Base-by-base conservation (phyloP, 1,284 basidiomycete genomes). In the Fomitopsis betulina region DNA sequence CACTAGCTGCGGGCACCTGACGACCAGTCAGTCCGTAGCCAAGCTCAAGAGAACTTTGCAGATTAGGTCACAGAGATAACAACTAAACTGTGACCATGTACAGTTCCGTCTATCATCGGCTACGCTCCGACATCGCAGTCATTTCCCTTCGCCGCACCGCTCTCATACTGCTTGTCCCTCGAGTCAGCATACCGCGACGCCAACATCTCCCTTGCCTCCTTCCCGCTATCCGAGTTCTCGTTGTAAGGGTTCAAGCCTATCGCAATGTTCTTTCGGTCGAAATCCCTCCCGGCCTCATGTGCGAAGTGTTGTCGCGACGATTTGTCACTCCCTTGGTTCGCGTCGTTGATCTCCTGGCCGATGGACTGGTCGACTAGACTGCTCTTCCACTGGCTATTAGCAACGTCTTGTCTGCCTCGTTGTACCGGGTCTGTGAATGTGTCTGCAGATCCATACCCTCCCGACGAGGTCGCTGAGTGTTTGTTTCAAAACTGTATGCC, bases 381-480 rank as follows among this genome's bases (percentile, higher is more conserved):
- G n/a, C 33, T 47, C 40, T 35, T 27, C 23, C 23, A 42, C 33
- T 52, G 25, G 40, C 38, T 58, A 27, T 39, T 50, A 4, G 27
- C 47, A 12, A 53, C 23, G 12, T 60, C 57, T 13, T 35, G 45
- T 25, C 57, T 59, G 5, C 66, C 67, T 7, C 67, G 59, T 51
- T 67, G 64, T 5, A 61, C 55, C 19, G 54, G 50, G 37, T 63
- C 61, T 5, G 70, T 65, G 61, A 63, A 71, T 45, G 62, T 35
- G 60, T 64, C 60, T 42, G 58, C 27, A 7, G 70, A 67, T 25
- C 70, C 65, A 59, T 69, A 73, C 9, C 72, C 72, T 37, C 73
- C 73, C 6, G 70, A 70, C 0, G 72, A 68, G 9, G 73, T 74
- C 15, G 72, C 73, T 75, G 56, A 10, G 3, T 51, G 23, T n/a